Evolutionary conservation across 169 alveolate genomes (phyloP), one percentile per base, ranked within the genome.

Genomic region (Plasmodium fragile): DNA sequence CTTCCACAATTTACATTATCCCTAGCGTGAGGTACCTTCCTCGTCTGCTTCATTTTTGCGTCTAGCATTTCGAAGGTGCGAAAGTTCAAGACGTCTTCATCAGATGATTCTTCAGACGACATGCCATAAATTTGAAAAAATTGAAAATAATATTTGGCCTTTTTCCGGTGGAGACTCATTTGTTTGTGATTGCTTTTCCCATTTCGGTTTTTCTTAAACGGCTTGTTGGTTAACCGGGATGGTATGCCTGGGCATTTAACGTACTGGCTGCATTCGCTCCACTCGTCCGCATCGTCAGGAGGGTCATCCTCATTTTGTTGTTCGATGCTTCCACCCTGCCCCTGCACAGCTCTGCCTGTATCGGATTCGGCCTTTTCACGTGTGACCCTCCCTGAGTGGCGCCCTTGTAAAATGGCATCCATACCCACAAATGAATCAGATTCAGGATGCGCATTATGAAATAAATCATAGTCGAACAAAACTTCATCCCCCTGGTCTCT

Each of bases 91-190:
- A 34, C 39, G 69, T 72, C 83, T 18, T 22, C 41, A 18, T 73
- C 93, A 4, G 92, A 82, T 0, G 92, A 82, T 82, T 82, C 92
- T 4, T 82, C 92, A 0, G 93, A 84, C 16, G 73, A 72, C 39
- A 65, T 22, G n/a, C 93, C 93, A 34, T 84, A 84, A 30, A 84
- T 55, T 30, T 84, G 93, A 28, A 41, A 73, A 84, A 84, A 84
- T 3, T 84, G 71, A 39, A 84, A 84, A 73, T 73, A 84, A 65
- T 84, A 84, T 8, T 45, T 72, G 22, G 79, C 52, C 55, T 55
- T 72, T 45, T 45, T 84, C 39, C 16, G 34, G 34, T 84, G 53
- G n/a, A 84, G 25, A 28, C 28, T 84, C 36, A 82, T 39, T 13
- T 69, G 34, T 30, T 8, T 82, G 18, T 45, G 32, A 65, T 45